Base-by-base conservation (phyloP, 2,329 filamentous ascomycete genomes). In the Esteya vermicola region DNA sequence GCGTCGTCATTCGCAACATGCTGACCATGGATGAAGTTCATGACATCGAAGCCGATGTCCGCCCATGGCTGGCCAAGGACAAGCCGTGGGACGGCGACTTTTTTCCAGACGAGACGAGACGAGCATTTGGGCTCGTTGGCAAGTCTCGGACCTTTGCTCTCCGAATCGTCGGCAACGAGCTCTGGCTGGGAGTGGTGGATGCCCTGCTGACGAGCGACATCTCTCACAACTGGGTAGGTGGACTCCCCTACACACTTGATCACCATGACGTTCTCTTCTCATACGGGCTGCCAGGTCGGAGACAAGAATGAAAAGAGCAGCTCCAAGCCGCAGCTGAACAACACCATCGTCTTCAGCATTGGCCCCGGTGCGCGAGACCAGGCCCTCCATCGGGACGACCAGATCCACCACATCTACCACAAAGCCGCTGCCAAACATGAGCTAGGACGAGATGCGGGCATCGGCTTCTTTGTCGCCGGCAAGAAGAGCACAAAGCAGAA, bases 391-490 rank as follows among this genome's bases (percentile, higher is more conserved):
- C 49, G 52, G n/a, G 52, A 54, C 33, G 53, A 54, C 43, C 39
- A 42, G 32, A 48, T 50, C 33, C 49, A 52, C 42, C 50, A 55
- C 28, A 45, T 47, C 9, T 34, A 28, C 13, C 21, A 22, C 25
- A 23, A 36, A 14, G 34, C 26, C 2, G 30, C 30, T 16, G 21
- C 21, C 9, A 16, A 34, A n/a, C 26, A 46, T 35, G 23, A 28
- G 9, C 28, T 51, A 4, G 50, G 51, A 34, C 47, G 48, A 1
- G 54, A 55, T 37, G 40, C 44, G 10, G 49, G 46, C 6, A 48
- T 54, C 22, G 53, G 55, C 27, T 51, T 59, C 23, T 60, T 60
- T 39, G 53, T 61, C 8, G 58, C 53, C 1, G 57, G 49, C 7
- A 57, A 51, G 36, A 31, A 38, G 38, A 44, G 40, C 4, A 58